Evolutionary conservation across 176 grass and related monocot genomes (phyloP).

Genomic region (Rhynchospora tenuis): DNA sequence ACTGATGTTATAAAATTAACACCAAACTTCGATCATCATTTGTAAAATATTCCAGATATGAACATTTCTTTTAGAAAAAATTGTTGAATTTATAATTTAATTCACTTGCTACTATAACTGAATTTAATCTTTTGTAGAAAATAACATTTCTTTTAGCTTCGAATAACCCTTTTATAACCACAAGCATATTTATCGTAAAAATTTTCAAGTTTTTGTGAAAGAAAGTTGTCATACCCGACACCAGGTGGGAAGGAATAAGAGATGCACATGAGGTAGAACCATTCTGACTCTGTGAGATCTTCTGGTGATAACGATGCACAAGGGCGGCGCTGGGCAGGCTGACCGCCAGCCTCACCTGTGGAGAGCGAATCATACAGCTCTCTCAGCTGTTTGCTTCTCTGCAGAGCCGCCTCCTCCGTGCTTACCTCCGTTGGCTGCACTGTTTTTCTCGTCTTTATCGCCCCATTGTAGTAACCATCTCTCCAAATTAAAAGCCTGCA

Average conservation of each 20-base stretch:
- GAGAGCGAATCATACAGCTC: constrained; percentile 76
- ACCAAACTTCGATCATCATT: no score
- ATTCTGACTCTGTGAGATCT: constrained; percentile 86
- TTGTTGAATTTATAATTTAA: no score
- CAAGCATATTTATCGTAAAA: not conserved
- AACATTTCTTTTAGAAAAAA: no score
- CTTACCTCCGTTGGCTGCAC: constrained; percentile 40
- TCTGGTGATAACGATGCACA: constrained; percentile 78
- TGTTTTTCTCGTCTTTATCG: constrained; percentile 86
- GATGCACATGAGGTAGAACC: constrained; percentile 95
- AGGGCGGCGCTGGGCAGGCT: constrained; percentile 29
- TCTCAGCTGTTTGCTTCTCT: constrained; percentile 63
- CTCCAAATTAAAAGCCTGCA: constrained; percentile 59
- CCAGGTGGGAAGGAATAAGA: constrained; percentile 75
- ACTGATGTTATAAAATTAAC: no score
- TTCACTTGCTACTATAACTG: no score
- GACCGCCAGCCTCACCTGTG: constrained; percentile 21
- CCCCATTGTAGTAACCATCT: constrained; percentile 84
- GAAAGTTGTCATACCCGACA: constrained; percentile 38
- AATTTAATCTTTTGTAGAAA: no score
- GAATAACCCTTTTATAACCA: not conserved
- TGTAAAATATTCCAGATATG: no score
- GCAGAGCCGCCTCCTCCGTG: constrained; percentile 35
- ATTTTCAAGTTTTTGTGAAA: not conserved
- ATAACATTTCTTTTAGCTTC: not conserved